Evolutionary conservation across 2,329 filamentous ascomycete species (phyloP).

Genomic region (Hirsutella minnesotensis): DNA sequence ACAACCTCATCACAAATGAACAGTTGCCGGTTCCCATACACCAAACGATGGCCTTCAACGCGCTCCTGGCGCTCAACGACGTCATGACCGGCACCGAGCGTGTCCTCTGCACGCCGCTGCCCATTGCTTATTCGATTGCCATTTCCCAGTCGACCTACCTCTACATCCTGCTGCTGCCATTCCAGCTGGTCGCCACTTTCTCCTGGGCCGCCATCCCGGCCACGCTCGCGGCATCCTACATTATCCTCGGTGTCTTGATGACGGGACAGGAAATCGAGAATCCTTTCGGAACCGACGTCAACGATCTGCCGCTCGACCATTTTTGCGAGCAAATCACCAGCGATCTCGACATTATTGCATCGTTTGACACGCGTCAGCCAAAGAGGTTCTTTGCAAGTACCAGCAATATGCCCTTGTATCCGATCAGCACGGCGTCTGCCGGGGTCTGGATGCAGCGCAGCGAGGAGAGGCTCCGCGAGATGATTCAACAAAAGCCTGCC

Average conservation of each 20-base stretch:
- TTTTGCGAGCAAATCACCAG: slow-evolving; percentile 65
- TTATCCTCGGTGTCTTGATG: slow-evolving; percentile 62
- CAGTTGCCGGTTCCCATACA: slow-evolving; percentile 45
- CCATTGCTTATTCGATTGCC: slow-evolving; percentile 71
- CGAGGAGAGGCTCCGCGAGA: slow-evolving; percentile 24
- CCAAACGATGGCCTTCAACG: slow-evolving; percentile 48
- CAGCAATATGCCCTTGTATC: slow-evolving; percentile 43
- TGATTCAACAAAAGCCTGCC: slow-evolving; percentile 28
- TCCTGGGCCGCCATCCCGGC: slow-evolving; percentile 69
- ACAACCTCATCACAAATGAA: slow-evolving; percentile 43
- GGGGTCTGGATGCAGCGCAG: slow-evolving; percentile 27
- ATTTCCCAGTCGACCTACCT: slow-evolving; percentile 81
- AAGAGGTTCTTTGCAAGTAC: slow-evolving; percentile 19
- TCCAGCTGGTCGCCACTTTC: slow-evolving; percentile 58
- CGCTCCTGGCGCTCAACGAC: slow-evolving; percentile 56
- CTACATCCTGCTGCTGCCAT: slow-evolving; percentile 70
- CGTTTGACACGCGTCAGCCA: slow-evolving; percentile 25
- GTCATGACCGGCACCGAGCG: slow-evolving; percentile 62
- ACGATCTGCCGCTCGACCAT: slow-evolving; percentile 64
- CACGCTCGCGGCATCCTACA: slow-evolving; percentile 61
- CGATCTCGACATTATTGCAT: slow-evolving; percentile 64
- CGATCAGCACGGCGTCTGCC: slow-evolving; percentile 30
- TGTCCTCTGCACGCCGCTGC: slow-evolving; percentile 70
- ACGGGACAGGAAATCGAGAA: slow-evolving; percentile 80
- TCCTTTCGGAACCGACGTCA: slow-evolving; percentile 74